Evolutionary conservation across 78 protist species (phyloP).

Genomic region (Dictyostelium intermedium): DNA sequence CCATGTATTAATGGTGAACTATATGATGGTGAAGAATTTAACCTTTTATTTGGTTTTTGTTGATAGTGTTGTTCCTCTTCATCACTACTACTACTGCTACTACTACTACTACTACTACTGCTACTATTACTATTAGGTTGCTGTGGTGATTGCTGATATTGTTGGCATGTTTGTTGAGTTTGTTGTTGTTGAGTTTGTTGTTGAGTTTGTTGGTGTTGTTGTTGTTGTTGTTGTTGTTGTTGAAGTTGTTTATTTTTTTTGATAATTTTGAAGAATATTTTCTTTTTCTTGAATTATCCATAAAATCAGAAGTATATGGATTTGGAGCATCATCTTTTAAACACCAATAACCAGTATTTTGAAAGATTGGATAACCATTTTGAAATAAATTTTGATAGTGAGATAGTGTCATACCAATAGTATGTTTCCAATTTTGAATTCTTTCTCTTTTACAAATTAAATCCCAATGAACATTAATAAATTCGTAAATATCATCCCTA

Average conservation of each 20-base stretch:
- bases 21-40: neutral
- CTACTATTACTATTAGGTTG: neutral
- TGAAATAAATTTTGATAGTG: slow-evolving; percentile 41
- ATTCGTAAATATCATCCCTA: slow-evolving; percentile 71
- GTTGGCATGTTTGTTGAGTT: neutral
- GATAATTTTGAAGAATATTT: neutral
- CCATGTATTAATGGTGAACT: slow-evolving; percentile 20
- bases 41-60: neutral
- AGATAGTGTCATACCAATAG: slow-evolving; percentile 71
- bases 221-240: too few species aligned
- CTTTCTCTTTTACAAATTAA: slow-evolving; percentile 63
- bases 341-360: slow-evolving; percentile 79
- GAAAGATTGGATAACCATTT: slow-evolving; percentile 68
- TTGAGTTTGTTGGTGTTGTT: neutral
- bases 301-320: slow-evolving; percentile 35
- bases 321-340: slow-evolving; percentile 69
- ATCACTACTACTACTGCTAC: neutral
- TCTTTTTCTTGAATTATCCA: slow-evolving; percentile 25
- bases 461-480: slow-evolving; percentile 73
- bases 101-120: neutral
- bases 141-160: neutral
- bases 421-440: slow-evolving; percentile 74
- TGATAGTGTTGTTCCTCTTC: neutral
- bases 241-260: neutral
- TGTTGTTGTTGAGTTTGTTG: neutral